A percentile compares a stretch with the other conserved stretches of the same genome.
These are phyloP conservation scores for Citrus maxima DNA, from an alignment of 345 rosid species.

Conservation along the genomic window DNA sequence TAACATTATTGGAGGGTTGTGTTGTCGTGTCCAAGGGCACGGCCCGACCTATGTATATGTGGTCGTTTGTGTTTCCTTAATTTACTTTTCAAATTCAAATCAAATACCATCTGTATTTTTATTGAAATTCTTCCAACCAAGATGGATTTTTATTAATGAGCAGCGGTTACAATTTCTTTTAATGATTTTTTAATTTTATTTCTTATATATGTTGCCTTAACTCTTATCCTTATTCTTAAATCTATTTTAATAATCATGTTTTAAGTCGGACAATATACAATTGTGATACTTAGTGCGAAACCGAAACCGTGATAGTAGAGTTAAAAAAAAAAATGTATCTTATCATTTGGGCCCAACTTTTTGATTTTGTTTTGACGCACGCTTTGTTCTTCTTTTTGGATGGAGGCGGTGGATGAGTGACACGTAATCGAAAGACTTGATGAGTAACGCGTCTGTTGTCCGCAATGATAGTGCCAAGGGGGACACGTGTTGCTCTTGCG, in stretches of 20 bases:
- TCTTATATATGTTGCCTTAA: no score
- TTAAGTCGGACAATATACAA: no score
- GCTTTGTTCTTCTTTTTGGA: not conserved
- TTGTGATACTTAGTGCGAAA: no score
- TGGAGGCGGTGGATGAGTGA: not conserved
- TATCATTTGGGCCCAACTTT: not conserved
- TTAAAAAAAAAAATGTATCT: no score
- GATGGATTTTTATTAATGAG: no score
- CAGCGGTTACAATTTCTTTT: no score
- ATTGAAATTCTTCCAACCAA: no score
- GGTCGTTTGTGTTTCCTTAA: not conserved
- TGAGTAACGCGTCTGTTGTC: not conserved
- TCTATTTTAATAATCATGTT: no score
- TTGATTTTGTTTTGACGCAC: not conserved
- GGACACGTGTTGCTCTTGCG: conserved; percentile 1
- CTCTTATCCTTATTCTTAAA: no score
- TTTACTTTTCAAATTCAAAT: not conserved
- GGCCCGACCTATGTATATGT: not conserved
- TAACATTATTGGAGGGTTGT: not conserved
- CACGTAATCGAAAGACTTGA: not conserved
- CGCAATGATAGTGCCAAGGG: not conserved
- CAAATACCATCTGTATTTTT: no score
- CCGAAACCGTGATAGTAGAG: no score
- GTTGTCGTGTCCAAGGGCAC: not conserved
- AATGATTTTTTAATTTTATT: no score